Conservation (phyloP, 2,329 filamentous ascomycete genomes). For the Zasmidium cellare region DNA sequence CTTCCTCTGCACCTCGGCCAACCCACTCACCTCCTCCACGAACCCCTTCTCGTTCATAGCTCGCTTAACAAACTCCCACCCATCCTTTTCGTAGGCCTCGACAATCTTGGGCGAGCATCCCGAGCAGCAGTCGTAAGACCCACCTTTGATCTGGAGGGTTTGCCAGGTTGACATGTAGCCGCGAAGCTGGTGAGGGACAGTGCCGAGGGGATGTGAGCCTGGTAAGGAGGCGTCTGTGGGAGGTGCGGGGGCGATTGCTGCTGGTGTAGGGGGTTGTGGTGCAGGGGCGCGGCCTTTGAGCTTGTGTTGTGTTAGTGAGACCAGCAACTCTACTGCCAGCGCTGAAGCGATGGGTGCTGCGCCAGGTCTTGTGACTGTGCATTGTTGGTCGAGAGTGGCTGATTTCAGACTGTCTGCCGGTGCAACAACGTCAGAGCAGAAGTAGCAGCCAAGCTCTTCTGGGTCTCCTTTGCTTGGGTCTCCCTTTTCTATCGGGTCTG, state of each 20-base stretch:
- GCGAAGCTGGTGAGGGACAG: conserved; percentile 78
- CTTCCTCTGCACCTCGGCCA: conserved; percentile 64
- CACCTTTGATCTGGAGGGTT: conserved; percentile 70
- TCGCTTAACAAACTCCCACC: conserved; percentile 75
- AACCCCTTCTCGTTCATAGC: conserved; percentile 75
- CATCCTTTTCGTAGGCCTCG: conserved; percentile 64
- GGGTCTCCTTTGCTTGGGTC: conserved; percentile 25
- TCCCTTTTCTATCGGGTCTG: conserved; percentile 16
- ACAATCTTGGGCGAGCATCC: conserved; percentile 74
- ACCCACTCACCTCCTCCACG: conserved; percentile 72
- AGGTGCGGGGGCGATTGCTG: conserved; percentile 32
- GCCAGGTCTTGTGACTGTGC: conserved; percentile 92
- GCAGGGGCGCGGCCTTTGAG: conserved; percentile 42
- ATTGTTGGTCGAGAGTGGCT: conserved; percentile 94
- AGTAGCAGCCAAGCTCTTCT: conserved; percentile 86
- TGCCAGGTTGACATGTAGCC: conserved; percentile 74
- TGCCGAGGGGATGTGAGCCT: conserved; percentile 58
- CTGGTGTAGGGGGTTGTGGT: conserved; percentile 26
- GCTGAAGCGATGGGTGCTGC: conserved; percentile 90
- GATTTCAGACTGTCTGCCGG: conserved; percentile 92
- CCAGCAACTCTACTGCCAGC: conserved; percentile 83
- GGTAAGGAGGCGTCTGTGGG: conserved; percentile 32
- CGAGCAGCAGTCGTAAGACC: conserved; percentile 77
- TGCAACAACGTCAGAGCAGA: conserved; percentile 96
- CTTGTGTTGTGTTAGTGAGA: conserved; percentile 76